These are phyloP conservation scores for Chrysanthemum makinoi DNA, from an alignment of 129 eudicot genomes.

Conservation along the genomic window DNA sequence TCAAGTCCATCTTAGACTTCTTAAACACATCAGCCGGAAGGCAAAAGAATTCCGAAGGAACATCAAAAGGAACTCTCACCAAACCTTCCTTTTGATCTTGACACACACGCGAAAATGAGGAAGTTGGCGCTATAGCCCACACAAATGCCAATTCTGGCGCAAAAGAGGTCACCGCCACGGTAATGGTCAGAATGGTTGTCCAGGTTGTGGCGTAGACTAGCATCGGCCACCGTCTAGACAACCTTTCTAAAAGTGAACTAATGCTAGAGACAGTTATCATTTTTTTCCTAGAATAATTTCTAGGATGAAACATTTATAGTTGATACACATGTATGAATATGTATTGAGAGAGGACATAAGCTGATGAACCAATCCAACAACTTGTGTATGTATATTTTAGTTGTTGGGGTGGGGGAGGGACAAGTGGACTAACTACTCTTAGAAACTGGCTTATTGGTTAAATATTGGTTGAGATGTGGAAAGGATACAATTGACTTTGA, in stretches of 20 bases:
- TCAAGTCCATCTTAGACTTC: conserved; percentile 56
- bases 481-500: conserved; percentile 19
- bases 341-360: conserved; percentile 19
- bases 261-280: conserved; percentile 27
- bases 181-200: conserved; percentile 56
- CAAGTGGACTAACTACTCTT: conserved; percentile 38
- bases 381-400: conserved; percentile 20
- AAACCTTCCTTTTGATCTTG: conserved; percentile 29
- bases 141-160: conserved; percentile 61
- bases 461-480: conserved; percentile 24
- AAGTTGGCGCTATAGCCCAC: conserved; percentile 50
- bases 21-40: conserved; percentile 44
- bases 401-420: conserved; percentile 26
- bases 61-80: conserved; percentile 64
- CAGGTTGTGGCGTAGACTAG: conserved; percentile 59
- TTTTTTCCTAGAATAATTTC: conserved; percentile 4
- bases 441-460: conserved; percentile 28
- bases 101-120: conserved; percentile 49
- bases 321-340: conserved; percentile 15
- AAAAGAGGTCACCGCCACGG: conserved; percentile 59
- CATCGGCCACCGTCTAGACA: conserved; percentile 50
- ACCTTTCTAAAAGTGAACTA: conserved; percentile 37
- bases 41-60: conserved; percentile 55
- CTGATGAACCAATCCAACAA: conserved; percentile 46
- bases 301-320: not conserved